Evolutionary conservation across 2,329 filamentous ascomycete genomes (phyloP).

Genomic region (Fonsecaea pedrosoi): DNA sequence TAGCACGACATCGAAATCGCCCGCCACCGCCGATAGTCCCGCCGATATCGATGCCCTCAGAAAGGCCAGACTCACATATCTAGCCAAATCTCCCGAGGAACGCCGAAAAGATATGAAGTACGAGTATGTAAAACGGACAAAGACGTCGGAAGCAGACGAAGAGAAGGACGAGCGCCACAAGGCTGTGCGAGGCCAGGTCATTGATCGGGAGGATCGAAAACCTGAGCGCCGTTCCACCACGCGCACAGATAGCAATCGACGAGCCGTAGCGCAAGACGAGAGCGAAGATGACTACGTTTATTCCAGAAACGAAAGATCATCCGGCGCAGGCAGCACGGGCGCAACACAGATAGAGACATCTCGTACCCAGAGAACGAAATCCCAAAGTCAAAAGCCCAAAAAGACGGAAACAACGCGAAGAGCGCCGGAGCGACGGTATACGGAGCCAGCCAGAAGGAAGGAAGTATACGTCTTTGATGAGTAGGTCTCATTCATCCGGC

Average conservation of each 20-base stretch:
- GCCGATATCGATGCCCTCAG: slow-evolving; percentile 38
- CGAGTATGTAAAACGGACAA: slow-evolving; percentile 35
- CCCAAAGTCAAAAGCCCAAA: background rate
- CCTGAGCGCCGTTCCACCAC: slow-evolving; percentile 11
- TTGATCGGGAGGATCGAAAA: slow-evolving; percentile 4
- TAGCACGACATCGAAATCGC: slow-evolving; percentile 19
- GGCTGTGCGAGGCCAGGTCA: slow-evolving; percentile 9
- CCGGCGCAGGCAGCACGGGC: background rate
- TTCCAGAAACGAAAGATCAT: slow-evolving; percentile 3
- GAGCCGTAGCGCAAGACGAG: slow-evolving; percentile 10
- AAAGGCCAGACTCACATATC: slow-evolving; percentile 38
- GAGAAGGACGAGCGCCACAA: slow-evolving; percentile 23
- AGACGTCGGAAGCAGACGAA: slow-evolving; percentile 22
- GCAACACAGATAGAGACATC: background rate
- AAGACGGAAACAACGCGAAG: slow-evolving; percentile 18
- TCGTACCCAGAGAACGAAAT: slow-evolving; percentile 13
- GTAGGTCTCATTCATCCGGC: slow-evolving; percentile 1
- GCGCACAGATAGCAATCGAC: slow-evolving; percentile 21
- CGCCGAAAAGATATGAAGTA: slow-evolving; percentile 39
- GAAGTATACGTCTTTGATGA: slow-evolving; percentile 18
- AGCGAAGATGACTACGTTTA: slow-evolving; percentile 35
- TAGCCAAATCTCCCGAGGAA: slow-evolving; percentile 34
- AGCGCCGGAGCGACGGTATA: slow-evolving; percentile 30
- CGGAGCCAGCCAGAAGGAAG: slow-evolving; percentile 27
- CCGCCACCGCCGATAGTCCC: slow-evolving; percentile 28